A percentile compares a stretch with the other conserved stretches of the same genome.
Conservation (phyloP, 1,139 yeast genomes). For the Geotrichum klebahnii region DNA sequence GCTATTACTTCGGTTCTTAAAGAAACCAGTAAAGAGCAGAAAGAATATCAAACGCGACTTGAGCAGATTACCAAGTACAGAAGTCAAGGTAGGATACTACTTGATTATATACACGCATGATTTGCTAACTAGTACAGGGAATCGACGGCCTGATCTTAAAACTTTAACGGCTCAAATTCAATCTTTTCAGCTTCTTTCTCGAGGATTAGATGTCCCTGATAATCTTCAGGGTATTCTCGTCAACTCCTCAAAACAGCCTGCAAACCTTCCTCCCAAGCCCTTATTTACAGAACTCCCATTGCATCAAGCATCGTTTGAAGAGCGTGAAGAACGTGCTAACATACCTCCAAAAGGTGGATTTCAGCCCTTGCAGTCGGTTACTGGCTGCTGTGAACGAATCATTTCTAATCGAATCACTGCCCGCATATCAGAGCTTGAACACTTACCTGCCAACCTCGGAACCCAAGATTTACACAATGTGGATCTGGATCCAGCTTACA, state of each 20-base stretch:
- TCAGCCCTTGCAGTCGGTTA: constrained; percentile 25
- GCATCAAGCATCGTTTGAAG: constrained; percentile 34
- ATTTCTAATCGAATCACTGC: constrained; percentile 50
- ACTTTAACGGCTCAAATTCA: constrained; percentile 63
- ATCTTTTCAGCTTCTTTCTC: constrained; percentile 71
- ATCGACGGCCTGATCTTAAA: constrained; percentile 41
- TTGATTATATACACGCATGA: too few species aligned
- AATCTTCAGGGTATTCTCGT: constrained; percentile 40
- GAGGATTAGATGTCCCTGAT: constrained; percentile 70
- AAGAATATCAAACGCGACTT: constrained; percentile 38
- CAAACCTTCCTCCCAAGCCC: constrained; percentile 17
- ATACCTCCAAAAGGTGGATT: constrained; percentile 30
- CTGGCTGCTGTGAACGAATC: constrained; percentile 38
- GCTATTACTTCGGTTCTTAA: constrained; percentile 38
- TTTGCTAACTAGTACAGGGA: background rate
- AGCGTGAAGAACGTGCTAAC: constrained; percentile 38
- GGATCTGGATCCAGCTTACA: constrained; percentile 44
- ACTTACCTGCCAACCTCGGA: constrained; percentile 71
- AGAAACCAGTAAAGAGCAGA: constrained; percentile 38
- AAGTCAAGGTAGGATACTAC: constrained; percentile 8
- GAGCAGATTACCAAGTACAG: constrained; percentile 30
- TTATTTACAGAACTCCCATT: constrained; percentile 21
- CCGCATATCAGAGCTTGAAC: constrained; percentile 71
- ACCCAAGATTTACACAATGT: constrained; percentile 49
- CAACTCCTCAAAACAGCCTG: constrained; percentile 29